phyloP scores from a whole-genome alignment of 768 basidiomycete genomes.

The Suillus cothurnatus region DNA sequence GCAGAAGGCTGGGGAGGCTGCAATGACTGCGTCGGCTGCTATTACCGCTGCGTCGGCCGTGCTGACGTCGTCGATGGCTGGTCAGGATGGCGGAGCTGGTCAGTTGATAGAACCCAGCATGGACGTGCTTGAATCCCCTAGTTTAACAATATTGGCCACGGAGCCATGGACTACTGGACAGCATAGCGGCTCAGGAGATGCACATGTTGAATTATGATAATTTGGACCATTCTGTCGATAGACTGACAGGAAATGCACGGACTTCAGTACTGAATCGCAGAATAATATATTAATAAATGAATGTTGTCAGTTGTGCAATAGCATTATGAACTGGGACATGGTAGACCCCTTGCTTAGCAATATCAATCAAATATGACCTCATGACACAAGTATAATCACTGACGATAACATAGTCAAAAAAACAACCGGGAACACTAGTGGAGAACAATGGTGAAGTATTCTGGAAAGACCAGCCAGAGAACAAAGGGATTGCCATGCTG shows the following conservation, averaged over 20 bases:
- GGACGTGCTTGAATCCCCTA: not conserved
- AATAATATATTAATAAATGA: no score
- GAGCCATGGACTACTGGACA: conserved; percentile 4
- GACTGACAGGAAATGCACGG: not conserved
- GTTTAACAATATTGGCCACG: not conserved
- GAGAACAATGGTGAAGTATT: no score
- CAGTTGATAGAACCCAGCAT: not conserved
- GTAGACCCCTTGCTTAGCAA: no score
- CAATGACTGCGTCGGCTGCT: not conserved
- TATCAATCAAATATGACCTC: no score
- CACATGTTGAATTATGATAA: not conserved
- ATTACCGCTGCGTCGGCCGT: not conserved
- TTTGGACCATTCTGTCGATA: not conserved
- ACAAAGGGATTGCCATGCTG: no score
- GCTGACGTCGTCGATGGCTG: not conserved
- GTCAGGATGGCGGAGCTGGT: not conserved
- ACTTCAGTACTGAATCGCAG: not conserved
- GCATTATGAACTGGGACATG: no score
- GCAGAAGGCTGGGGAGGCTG: conserved; percentile 9
- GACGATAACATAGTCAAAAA: no score
- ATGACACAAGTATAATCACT: no score
- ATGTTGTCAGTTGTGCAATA: not conserved
- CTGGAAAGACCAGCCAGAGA: no score
- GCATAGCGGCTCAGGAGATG: not conserved
- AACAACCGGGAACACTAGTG: no score